Percentiles rank a stretch among this genome's conserved stretches.
Evolutionary conservation across 352 stramenopile species (phyloP).

Genomic region (Pythium scleroteichum): DNA sequence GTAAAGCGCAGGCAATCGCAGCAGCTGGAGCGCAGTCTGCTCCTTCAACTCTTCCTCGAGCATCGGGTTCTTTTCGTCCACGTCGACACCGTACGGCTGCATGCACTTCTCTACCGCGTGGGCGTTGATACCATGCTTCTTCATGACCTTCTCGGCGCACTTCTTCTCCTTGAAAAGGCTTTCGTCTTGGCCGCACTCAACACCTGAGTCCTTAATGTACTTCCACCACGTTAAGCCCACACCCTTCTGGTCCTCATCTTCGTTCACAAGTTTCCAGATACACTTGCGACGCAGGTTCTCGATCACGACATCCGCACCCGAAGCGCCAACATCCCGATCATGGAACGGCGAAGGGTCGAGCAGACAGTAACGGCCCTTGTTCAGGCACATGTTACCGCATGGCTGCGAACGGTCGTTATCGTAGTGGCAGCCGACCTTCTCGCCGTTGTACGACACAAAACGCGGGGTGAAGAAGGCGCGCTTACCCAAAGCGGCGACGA

Average conservation of each 20-base stretch:
- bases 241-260: slow-evolving; percentile 70
- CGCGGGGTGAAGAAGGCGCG: slow-evolving; percentile 95
- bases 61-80: slow-evolving; percentile 87
- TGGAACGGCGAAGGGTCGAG: slow-evolving; percentile 94
- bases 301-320: slow-evolving; percentile 93
- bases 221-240: slow-evolving; percentile 94
- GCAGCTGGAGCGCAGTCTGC: slow-evolving; percentile 89
- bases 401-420: slow-evolving; percentile 63
- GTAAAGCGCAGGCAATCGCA: slow-evolving; percentile 92
- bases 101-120: slow-evolving; percentile 93
- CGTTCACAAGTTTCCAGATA: slow-evolving; percentile 91
- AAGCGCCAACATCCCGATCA: slow-evolving; percentile 90
- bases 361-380: slow-evolving; percentile 96
- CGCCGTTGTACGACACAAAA: slow-evolving; percentile 96
- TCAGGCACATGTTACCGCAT: slow-evolving; percentile 97
- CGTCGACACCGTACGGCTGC: slow-evolving; percentile 86
- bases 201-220: slow-evolving; percentile 92
- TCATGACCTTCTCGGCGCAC: slow-evolving; percentile 91
- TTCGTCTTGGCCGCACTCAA: slow-evolving; percentile 83
- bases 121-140: slow-evolving; percentile 82
- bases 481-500: slow-evolving; percentile 85
- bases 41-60: slow-evolving; percentile 90
- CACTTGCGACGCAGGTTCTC: slow-evolving; percentile 94
- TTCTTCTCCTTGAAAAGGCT: slow-evolving; percentile 84
- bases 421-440: slow-evolving; percentile 90